Evolutionary conservation across 495 filamentous ascomycete species (phyloP).

Genomic region (Lasiosphaeria ovina): DNA sequence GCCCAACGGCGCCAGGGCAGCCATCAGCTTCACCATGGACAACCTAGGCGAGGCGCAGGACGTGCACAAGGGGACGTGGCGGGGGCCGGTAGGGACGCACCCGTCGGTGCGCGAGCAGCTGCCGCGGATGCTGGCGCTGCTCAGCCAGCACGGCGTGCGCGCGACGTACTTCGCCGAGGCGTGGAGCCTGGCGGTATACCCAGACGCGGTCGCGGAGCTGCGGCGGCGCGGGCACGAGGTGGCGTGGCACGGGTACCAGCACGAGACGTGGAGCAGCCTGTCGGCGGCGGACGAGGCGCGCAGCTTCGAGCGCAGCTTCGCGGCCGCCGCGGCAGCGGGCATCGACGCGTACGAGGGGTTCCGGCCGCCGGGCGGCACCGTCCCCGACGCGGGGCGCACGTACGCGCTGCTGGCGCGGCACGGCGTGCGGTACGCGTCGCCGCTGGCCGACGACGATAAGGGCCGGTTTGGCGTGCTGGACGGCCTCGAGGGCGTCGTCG

Average conservation of each 20-base stretch:
- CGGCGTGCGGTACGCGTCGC: slow-evolving; percentile 29
- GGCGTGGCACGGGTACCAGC: slow-evolving; percentile 38
- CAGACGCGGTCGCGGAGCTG: slow-evolving; percentile 18
- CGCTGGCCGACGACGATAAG: slow-evolving; percentile 24
- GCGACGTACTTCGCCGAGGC: slow-evolving; percentile 38
- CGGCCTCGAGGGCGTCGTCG: slow-evolving; percentile 21
- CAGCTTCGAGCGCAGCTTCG: slow-evolving; percentile 28
- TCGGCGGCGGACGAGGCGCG: slow-evolving; percentile 14
- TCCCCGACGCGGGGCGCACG: slow-evolving; percentile 22
- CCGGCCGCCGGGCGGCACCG: slow-evolving; percentile 31
- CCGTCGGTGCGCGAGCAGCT: slow-evolving; percentile 26
- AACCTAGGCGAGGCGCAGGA: slow-evolving; percentile 42
- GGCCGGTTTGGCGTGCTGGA: too few relatives aligned
- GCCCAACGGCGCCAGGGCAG: slow-evolving; percentile 27
- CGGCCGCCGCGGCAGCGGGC: slow-evolving; percentile 8
- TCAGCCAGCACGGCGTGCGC: slow-evolving; percentile 23
- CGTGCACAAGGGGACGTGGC: slow-evolving; percentile 28
- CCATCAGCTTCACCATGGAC: slow-evolving; percentile 40
- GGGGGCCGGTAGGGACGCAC: slow-evolving; percentile 29
- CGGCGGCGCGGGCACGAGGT: slow-evolving; percentile 27
- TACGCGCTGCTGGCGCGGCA: slow-evolving; percentile 22
- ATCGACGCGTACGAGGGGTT: slow-evolving; percentile 30
- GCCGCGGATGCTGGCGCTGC: slow-evolving; percentile 33
- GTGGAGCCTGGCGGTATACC: slow-evolving; percentile 35
- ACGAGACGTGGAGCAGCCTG: slow-evolving; percentile 29